These are phyloP conservation scores for Heritiera littoralis DNA, from an alignment of 345 rosid species.

Conservation along the genomic window DNA sequence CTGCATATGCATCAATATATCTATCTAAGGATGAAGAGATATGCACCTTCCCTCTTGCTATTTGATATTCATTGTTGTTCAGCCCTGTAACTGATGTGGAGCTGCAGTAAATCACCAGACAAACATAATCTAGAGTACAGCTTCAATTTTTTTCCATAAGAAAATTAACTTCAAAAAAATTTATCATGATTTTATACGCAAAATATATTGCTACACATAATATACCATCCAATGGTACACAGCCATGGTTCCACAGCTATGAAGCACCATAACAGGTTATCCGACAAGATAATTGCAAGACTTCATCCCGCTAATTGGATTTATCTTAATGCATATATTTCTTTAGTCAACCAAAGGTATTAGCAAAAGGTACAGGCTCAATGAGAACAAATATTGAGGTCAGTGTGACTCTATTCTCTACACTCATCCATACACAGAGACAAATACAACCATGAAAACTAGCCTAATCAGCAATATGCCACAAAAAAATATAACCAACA, in stretches of 20 bases:
- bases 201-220: not conserved
- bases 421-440: not conserved
- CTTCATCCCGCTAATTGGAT: not conserved
- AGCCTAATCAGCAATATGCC: constrained; percentile 1
- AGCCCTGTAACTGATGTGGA: constrained; percentile 75
- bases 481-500: not conserved
- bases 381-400: not conserved
- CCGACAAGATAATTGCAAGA: not conserved
- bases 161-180: not conserved
- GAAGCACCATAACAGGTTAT: constrained; percentile 6
- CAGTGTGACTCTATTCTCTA: constrained; percentile 1
- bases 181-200: not conserved
- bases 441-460: not conserved
- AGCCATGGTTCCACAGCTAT: not conserved
- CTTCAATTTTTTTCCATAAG: not conserved
- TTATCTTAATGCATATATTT: not conserved
- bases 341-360: not conserved
- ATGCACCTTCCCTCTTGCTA: constrained; percentile 89
- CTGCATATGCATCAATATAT: not conserved
- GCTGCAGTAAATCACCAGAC: constrained; percentile 48
- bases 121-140: constrained; percentile 7
- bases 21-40: constrained; percentile 3
- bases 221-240: not conserved
- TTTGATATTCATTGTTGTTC: constrained; percentile 99
- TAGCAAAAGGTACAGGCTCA: not conserved